These are phyloP conservation scores for Cordyceps pruinosa DNA, from an alignment of 2,329 filamentous ascomycete species.

Conservation along the genomic window DNA sequence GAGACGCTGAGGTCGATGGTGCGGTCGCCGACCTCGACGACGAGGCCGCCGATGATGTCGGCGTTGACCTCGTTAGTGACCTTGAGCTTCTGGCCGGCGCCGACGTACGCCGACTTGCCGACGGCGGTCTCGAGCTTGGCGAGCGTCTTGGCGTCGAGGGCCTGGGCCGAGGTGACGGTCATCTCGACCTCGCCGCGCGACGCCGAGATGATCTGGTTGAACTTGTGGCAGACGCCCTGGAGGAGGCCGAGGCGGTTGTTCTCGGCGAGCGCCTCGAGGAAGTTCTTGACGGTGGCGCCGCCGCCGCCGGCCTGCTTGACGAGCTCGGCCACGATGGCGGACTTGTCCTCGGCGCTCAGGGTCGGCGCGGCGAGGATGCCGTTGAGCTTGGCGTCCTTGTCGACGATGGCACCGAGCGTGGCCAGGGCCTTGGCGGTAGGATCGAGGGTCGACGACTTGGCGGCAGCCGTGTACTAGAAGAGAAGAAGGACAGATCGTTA, in stretches of 20 bases:
- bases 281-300: conserved; percentile 87
- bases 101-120: conserved; percentile 80
- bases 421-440: conserved; percentile 73
- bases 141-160: conserved; percentile 82
- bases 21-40: conserved; percentile 95
- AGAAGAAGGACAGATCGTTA: conserved; percentile 22
- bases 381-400: conserved; percentile 76
- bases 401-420: conserved; percentile 63
- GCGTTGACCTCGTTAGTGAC: conserved; percentile 93
- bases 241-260: conserved; percentile 91
- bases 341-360: conserved; percentile 72
- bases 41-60: conserved; percentile 85
- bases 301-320: conserved; percentile 70
- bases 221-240: conserved; percentile 79
- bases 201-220: conserved; percentile 78
- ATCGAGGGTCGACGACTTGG: conserved; percentile 82
- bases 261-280: conserved; percentile 82
- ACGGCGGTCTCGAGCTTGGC: conserved; percentile 80
- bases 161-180: conserved; percentile 81
- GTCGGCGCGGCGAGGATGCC: conserved; percentile 73
- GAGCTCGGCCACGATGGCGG: conserved; percentile 77
- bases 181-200: conserved; percentile 90
- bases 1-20: conserved; percentile 97
- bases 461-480: conserved; percentile 85
- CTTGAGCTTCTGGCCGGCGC: conserved; percentile 95